Conservation (phyloP, 345 rosid species). For the Lepidium aucheri region DNA sequence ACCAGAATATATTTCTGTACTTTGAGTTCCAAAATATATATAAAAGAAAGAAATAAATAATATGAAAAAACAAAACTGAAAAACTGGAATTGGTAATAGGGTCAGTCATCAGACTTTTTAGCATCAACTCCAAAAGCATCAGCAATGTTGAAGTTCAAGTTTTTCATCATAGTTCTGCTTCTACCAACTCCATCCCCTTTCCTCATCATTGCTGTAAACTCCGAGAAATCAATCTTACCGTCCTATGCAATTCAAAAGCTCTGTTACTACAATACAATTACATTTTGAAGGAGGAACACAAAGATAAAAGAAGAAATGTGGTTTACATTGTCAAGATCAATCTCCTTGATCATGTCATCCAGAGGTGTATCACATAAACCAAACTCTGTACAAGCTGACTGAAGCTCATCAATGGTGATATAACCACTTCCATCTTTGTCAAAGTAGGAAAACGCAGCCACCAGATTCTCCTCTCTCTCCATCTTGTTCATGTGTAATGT, state of each 20-base stretch:
- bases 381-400: constrained; percentile 87
- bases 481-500: constrained; percentile 89
- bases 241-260: constrained; percentile 7
- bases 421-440: constrained; percentile 95
- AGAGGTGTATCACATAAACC: constrained; percentile 74
- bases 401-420: constrained; percentile 92
- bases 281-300: neutral
- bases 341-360: constrained; percentile 81
- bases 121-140: constrained; percentile 54
- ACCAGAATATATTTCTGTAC: neutral
- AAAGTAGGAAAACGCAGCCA: constrained; percentile 82
- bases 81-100: neutral
- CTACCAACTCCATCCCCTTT: constrained; percentile 57
- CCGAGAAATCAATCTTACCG: constrained; percentile 31
- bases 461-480: constrained; percentile 86
- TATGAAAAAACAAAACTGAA: neutral
- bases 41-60: neutral
- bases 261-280: neutral
- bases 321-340: constrained; percentile 81
- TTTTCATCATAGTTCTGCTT: constrained; percentile 64
- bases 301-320: neutral
- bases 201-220: constrained; percentile 90
- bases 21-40: neutral
- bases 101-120: constrained; percentile 11
- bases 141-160: constrained; percentile 59